These are phyloP conservation scores for Phytophthora tubulina DNA, from an alignment of 352 stramenopile genomes.

Conservation along the genomic window DNA sequence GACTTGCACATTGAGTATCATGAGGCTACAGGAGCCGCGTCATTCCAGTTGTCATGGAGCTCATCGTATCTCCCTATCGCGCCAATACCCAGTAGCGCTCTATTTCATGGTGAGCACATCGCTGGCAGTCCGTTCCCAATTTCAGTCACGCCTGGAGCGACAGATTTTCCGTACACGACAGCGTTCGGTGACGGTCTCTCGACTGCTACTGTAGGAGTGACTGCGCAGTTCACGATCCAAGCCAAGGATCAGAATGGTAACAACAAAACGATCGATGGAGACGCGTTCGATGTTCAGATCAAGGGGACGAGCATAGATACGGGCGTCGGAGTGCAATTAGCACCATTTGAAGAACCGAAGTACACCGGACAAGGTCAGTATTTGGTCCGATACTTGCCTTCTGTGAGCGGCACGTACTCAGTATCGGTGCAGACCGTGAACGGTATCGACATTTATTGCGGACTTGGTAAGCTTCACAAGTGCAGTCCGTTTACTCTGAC, in stretches of 20 bases:
- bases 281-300: conserved; percentile 81
- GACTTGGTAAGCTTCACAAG: conserved; percentile 88
- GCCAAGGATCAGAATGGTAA: conserved; percentile 94
- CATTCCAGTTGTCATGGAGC: conserved; percentile 92
- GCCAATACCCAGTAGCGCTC: conserved; percentile 76
- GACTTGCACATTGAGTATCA: conserved; percentile 96
- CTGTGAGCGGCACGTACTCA: conserved; percentile 88
- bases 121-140: conserved; percentile 94
- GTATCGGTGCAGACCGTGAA: conserved; percentile 93
- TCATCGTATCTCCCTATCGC: conserved; percentile 91
- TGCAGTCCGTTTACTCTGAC: conserved; percentile 95
- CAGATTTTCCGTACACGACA: conserved; percentile 96
- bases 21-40: conserved; percentile 92
- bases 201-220: conserved; percentile 84
- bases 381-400: conserved; percentile 87
- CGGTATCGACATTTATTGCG: conserved; percentile 96
- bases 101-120: conserved; percentile 94
- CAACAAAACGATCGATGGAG: conserved; percentile 87
- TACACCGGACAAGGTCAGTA: conserved; percentile 95
- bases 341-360: conserved; percentile 71
- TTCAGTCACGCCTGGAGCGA: conserved; percentile 91
- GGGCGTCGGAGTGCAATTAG: conserved; percentile 39
- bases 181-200: conserved; percentile 87
- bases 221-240: conserved; percentile 93
- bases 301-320: conserved; percentile 38